A percentile compares a stretch with the other conserved stretches of the same genome.
These are phyloP conservation scores for Mortierella claussenii DNA, from an alignment of 192 early-diverging fungal genomes.

Conservation along the genomic window DNA sequence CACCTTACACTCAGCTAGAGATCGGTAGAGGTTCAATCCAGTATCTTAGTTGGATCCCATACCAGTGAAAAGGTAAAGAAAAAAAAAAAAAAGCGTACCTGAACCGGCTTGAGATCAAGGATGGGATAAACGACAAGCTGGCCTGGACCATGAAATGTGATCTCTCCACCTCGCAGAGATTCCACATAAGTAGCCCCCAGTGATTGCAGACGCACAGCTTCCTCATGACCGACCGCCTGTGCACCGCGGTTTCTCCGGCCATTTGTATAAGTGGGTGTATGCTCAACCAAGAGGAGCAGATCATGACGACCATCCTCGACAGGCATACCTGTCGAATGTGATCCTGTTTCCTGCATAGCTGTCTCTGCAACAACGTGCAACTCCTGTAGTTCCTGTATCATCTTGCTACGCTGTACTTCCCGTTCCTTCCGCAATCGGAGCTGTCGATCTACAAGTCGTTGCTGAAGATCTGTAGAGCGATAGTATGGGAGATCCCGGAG, in stretches of 20 bases:
- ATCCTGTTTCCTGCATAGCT: neutral
- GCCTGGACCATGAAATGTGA: constrained; percentile 97
- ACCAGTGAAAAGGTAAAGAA: neutral
- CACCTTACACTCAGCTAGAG: constrained; percentile 70
- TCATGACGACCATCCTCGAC: constrained; percentile 52
- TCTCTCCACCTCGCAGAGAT: constrained; percentile 90
- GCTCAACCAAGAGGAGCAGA: constrained; percentile 79
- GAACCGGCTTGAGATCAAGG: constrained; percentile 76
- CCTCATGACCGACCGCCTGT: constrained; percentile 49
- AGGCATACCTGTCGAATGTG: neutral
- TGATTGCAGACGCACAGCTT: constrained; percentile 59
- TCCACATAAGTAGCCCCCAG: constrained; percentile 82
- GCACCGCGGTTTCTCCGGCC: constrained; percentile 83
- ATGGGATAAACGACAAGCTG: constrained; percentile 97
- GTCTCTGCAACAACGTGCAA: neutral
- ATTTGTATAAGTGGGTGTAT: constrained; percentile 92
- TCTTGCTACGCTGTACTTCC: constrained; percentile 3
- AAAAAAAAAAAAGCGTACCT: constrained; percentile 56
- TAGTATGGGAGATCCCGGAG: constrained; percentile 48
- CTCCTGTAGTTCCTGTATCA: too few relatives aligned
- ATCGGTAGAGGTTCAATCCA: neutral
- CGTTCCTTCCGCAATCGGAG: constrained; percentile 39
- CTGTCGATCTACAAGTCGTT: constrained; percentile 42
- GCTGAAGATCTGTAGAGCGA: constrained; percentile 29
- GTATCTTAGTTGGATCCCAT: neutral